Base-by-base conservation (phyloP, 768 basidiomycete species). In the Rhodotorula diobovata region DNA sequence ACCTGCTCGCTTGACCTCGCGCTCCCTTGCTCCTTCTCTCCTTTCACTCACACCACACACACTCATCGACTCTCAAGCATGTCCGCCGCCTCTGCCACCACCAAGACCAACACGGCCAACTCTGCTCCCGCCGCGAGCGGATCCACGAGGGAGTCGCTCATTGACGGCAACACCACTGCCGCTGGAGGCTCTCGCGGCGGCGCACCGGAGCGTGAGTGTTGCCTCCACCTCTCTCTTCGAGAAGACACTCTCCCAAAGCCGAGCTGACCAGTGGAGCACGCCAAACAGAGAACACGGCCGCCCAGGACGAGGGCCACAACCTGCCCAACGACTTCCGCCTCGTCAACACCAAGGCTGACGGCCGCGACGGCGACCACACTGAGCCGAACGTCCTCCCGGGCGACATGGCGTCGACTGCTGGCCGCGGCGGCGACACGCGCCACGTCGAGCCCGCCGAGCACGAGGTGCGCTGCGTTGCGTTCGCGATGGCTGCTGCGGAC, bases 161-260 rank as follows among this genome's bases (percentile, higher is more conserved):
- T 61, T 34, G 60, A 57, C 15, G 70, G 70, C 45, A 71, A 71
- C 64, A 66, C 70, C 23, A 48, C 70, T 3, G 37, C 46, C 34
- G 60, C 70, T 25, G 70, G 41, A 30, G 70, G 70, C 18, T 23
- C 58, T 2, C 48, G 57, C 48, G 50, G 50, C 51, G 45, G 57
- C 35, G 54, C 46, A 28, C 46, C 23, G 8, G 61, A 63, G 46
- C 46, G 70, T 71, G 4, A 16, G n/a, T 50, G 23, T 20, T 4
- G 34, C 35, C 16, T 28, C 21, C 9, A 7, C 20, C n/a, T 39
- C 54, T 35, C 32, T 12, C 16, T 5, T 30, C 21, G 32, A 39
- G 1, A 4, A 12, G 6, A 41, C 41, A 43, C 34, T 45, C 41
- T 0, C 16, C 10, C 43, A 8, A 7, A 2, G 14, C 12, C 41